These are phyloP conservation scores for Pharnaceum exiguum DNA, from an alignment of 148 eudicot species.

Conservation along the genomic window DNA sequence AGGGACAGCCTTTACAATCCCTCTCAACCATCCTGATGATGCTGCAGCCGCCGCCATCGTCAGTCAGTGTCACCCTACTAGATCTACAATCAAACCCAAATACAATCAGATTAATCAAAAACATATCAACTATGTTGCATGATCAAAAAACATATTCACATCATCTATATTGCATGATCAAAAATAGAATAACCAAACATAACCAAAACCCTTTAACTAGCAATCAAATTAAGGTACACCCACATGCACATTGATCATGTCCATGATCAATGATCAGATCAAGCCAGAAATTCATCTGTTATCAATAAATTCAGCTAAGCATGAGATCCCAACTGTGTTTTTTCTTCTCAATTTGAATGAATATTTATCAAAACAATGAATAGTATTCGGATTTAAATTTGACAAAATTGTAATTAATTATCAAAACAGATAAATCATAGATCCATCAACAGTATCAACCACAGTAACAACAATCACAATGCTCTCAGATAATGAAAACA, in stretches of 20 bases:
- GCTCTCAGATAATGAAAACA: background rate
- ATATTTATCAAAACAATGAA: background rate
- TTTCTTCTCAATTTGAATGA: too few relatives aligned
- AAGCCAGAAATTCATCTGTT: too few relatives aligned
- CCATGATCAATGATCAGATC: too few relatives aligned
- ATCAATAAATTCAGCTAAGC: too few relatives aligned
- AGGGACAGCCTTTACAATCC: conserved; percentile 87
- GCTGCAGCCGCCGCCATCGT: conserved; percentile 61
- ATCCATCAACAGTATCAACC: conserved; percentile 10
- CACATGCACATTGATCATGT: too few relatives aligned
- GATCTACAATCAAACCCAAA: conserved; percentile 13
- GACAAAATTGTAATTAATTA: too few relatives aligned
- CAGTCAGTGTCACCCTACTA: conserved; percentile 11
- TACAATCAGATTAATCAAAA: background rate
- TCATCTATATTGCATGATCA: too few relatives aligned
- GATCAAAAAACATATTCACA: too few relatives aligned
- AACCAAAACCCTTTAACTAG: too few relatives aligned
- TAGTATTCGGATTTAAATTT: background rate
- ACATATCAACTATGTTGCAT: background rate
- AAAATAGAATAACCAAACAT: too few relatives aligned
- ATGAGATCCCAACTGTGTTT: too few relatives aligned
- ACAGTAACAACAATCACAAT: background rate
- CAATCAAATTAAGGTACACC: too few relatives aligned
- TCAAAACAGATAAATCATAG: background rate
- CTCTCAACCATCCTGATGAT: conserved; percentile 69